Percentiles rank a stretch among this genome's conserved stretches.
Conservation (phyloP, 1,284 basidiomycete species). For the Pulchroboletus neoregius region DNA sequence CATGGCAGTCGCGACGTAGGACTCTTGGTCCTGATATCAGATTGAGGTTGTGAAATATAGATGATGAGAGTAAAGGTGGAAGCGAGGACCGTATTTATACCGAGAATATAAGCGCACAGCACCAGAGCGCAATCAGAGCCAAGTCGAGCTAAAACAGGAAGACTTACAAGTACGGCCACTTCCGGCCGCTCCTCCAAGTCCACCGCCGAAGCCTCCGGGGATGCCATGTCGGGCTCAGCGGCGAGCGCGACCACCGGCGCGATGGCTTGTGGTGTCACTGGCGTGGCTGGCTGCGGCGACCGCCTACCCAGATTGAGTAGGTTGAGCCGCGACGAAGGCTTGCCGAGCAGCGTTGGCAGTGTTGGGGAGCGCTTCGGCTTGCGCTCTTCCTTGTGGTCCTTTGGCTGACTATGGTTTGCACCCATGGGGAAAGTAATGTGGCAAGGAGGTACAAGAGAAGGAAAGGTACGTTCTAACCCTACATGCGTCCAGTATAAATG, state of each 20-base stretch:
- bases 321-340: slow-evolving; percentile 28
- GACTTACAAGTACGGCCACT: slow-evolving; percentile 18
- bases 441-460: slow-evolving; percentile 1
- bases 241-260: slow-evolving; percentile 7
- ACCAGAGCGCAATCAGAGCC: slow-evolving; percentile 11
- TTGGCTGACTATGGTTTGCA: slow-evolving; percentile 26
- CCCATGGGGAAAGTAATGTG: too few species aligned
- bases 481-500: slow-evolving; percentile 26
- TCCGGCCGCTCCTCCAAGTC: slow-evolving; percentile 31
- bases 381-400: slow-evolving; percentile 21
- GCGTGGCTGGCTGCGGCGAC: slow-evolving; percentile 31
- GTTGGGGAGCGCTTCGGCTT: slow-evolving; percentile 27
- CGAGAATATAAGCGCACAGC: slow-evolving; percentile 13
- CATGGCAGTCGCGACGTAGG: slow-evolving; percentile 18
- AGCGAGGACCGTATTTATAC: slow-evolving; percentile 19
- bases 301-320: slow-evolving; percentile 28
- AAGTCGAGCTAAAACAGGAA: background rate
- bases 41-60: slow-evolving; percentile 2
- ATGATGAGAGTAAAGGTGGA: background rate
- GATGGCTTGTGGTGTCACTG: slow-evolving; percentile 18
- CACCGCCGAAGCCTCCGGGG: slow-evolving; percentile 22
- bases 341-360: slow-evolving; percentile 26
- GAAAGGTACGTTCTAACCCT: slow-evolving; percentile 15
- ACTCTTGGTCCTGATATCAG: slow-evolving; percentile 18
- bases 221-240: slow-evolving; percentile 16